phyloP scores from a whole-genome alignment of 2,329 filamentous ascomycete species.

The Colletotrichum euphorbiae region DNA sequence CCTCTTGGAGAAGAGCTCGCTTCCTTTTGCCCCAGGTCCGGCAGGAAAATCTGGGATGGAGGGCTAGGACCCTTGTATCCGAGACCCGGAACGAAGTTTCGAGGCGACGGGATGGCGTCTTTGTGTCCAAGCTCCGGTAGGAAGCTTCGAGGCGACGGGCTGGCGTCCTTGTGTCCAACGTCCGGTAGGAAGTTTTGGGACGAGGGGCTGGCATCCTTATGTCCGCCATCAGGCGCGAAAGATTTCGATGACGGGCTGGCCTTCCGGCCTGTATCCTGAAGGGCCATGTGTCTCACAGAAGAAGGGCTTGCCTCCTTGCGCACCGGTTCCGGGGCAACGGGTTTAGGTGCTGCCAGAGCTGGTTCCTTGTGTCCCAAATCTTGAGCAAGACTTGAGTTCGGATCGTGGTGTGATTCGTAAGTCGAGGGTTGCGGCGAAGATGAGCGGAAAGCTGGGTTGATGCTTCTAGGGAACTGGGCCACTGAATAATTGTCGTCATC shows the following conservation, averaged over 20 bases:
- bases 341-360: background rate
- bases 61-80: background rate
- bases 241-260: too few relatives aligned
- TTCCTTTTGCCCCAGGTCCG: background rate
- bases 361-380: conserved; percentile 64
- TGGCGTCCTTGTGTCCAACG: too few relatives aligned
- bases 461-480: conserved; percentile 93
- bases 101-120: background rate
- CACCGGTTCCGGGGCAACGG: background rate
- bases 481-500: conserved; percentile 94
- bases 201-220: background rate
- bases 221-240: background rate
- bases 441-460: conserved; percentile 95
- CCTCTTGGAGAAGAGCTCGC: background rate
- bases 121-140: too few relatives aligned
- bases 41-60: background rate
- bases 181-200: too few relatives aligned
- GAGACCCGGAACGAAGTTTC: conserved; percentile 1
- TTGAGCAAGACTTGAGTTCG: conserved; percentile 77
- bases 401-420: conserved; percentile 92
- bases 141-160: too few relatives aligned
- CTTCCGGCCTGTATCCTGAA: too few relatives aligned
- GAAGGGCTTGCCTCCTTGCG: conserved; percentile 23
- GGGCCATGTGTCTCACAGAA: conserved; percentile 14
- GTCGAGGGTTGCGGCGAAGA: conserved; percentile 95